Evolutionary conservation across 768 basidiomycete species (phyloP).

Genomic region (Phanerochaete sordida): DNA sequence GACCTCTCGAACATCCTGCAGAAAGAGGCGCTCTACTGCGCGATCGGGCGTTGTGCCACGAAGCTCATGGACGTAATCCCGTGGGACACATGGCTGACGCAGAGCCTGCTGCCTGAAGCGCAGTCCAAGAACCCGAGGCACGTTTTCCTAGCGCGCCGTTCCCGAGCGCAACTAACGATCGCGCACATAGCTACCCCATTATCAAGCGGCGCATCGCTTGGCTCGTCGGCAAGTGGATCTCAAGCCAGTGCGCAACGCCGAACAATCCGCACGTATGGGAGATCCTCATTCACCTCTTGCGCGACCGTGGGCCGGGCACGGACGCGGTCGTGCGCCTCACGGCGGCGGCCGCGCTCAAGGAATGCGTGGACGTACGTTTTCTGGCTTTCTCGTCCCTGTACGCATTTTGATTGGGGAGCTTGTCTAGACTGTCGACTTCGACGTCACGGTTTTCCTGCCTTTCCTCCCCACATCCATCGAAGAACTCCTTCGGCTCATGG

Average conservation of each 20-base stretch:
- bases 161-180: background rate
- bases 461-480: constrained; percentile 57
- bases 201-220: constrained; percentile 95
- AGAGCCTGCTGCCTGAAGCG: constrained; percentile 57
- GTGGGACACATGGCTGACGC: constrained; percentile 67
- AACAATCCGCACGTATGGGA: constrained; percentile 74
- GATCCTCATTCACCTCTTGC: constrained; percentile 72
- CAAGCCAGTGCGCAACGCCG: constrained; percentile 58
- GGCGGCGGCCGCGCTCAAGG: constrained; percentile 72
- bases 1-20: constrained; percentile 63
- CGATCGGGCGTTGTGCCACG: constrained; percentile 76
- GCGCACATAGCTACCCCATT: constrained; percentile 66
- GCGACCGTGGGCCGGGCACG: constrained; percentile 63
- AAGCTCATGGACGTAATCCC: constrained; percentile 61
- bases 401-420: no score
- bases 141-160: constrained; percentile 12
- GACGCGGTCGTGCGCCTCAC: constrained; percentile 87
- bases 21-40: constrained; percentile 87
- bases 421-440: constrained; percentile 59
- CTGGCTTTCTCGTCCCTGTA: no score
- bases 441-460: constrained; percentile 61
- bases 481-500: constrained; percentile 67
- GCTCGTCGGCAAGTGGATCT: constrained; percentile 88
- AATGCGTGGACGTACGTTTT: constrained; percentile 77
- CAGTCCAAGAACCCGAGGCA: constrained; percentile 58